Base-by-base conservation (phyloP, 768 basidiomycete species). In the Kwoniella sp. region DNA sequence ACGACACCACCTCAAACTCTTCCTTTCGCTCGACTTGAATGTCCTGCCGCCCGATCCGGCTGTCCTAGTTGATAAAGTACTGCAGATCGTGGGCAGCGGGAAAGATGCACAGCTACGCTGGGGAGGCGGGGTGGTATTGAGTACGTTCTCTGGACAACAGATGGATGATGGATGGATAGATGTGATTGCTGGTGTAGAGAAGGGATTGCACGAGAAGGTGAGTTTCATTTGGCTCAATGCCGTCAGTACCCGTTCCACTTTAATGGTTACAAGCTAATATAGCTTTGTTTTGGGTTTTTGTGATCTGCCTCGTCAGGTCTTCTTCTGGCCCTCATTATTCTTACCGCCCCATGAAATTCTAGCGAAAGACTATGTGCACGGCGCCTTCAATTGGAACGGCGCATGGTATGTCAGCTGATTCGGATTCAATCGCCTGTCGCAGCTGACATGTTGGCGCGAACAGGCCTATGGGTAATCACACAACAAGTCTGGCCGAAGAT, bases 271-370 rank as follows among this genome's bases (percentile, higher is more conserved):
- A n/a, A n/a, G n/a, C n/a, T n/a, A n/a, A n/a, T n/a, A n/a, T n/a
- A n/a, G n/a, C n/a, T n/a, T n/a, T n/a, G n/a, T n/a, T n/a, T n/a
- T n/a, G n/a, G n/a, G n/a, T n/a, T n/a, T 19, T 49, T 9, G 15
- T 24, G 22, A 2, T 22, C 10, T 19, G 8, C 6, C 17, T 9
- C 22, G 24, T 19, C 67, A 80, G 77, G 64, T 79, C 27, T 77
- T 71, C 63, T 81, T 81, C 70, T 68, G 72, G 44, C 80, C 80
- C 0, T 68, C 78, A 9, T 80, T 80, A 67, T 81, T 81, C 67
- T 57, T 76, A 8, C 78, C 79, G 7, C 79, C 80, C 1, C 53
- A 77, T 1, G 68, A 70, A 21, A 60, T 80, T 22, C 22, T 78
- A 17, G 30, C n/a, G 17, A 65, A 72, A 26, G 58, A 71, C 1